Percentiles rank a stretch among this genome's conserved stretches.
Evolutionary conservation across 495 filamentous ascomycete genomes (phyloP).

Genomic region (Neurospora sp.): DNA sequence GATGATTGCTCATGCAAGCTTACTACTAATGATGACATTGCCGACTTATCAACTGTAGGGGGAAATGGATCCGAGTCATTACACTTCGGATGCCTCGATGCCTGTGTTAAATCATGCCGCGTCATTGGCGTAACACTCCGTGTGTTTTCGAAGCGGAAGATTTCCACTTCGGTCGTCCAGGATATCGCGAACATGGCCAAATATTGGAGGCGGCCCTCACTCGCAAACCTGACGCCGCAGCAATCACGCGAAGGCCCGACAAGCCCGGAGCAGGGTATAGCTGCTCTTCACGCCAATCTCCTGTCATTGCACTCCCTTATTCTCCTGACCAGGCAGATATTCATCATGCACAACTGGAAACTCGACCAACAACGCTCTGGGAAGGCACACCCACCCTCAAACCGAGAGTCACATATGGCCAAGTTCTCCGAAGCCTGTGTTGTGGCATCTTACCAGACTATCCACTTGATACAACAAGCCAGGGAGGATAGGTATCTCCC

Average conservation of each 20-base stretch:
- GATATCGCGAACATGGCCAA: conserved; percentile 51
- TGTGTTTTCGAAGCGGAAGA: conserved; percentile 59
- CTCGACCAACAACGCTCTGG: conserved; percentile 21
- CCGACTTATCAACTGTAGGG: conserved; percentile 15
- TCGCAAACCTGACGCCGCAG: conserved; percentile 35
- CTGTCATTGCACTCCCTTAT: conserved; percentile 67
- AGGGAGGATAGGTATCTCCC: conserved; percentile 51
- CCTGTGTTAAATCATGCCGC: conserved; percentile 46
- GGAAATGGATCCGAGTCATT: conserved; percentile 7
- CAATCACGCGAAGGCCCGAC: conserved; percentile 35
- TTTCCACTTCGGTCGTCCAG: conserved; percentile 55
- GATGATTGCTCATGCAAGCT: conserved; percentile 44
- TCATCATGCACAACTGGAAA: conserved; percentile 40
- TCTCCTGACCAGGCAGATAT: conserved; percentile 61
- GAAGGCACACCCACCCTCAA: conserved; percentile 15
- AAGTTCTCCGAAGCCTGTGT: conserved; percentile 63
- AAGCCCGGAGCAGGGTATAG: conserved; percentile 46
- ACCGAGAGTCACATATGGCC: conserved; percentile 38
- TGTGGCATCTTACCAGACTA: conserved; percentile 55
- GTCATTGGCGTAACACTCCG: conserved; percentile 58
- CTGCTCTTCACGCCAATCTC: conserved; percentile 56
- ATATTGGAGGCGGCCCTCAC: conserved; percentile 37
- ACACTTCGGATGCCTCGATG: conserved; percentile 35
- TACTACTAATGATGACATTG: conserved; percentile 29
- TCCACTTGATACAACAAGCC: conserved; percentile 50